phyloP scores from a whole-genome alignment of 164 flowering plant species.

The Pachysandra terminalis region DNA sequence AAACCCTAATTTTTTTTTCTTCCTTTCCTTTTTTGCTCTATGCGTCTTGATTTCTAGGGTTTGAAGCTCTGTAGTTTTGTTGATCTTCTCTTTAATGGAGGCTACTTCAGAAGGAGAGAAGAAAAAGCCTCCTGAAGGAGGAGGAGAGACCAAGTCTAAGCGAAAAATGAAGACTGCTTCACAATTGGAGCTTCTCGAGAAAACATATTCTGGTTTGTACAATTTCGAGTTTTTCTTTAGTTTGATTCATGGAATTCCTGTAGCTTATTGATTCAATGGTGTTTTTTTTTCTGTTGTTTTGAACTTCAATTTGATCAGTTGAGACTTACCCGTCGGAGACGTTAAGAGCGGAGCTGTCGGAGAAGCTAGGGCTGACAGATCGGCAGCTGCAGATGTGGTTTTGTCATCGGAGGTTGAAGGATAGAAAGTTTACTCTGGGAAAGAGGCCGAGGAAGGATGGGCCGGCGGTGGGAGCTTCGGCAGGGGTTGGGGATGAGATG shows the following conservation, averaged over 20 bases:
- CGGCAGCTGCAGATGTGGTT: constrained; percentile 79
- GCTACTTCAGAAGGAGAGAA: constrained; percentile 44
- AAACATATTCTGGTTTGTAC: constrained; percentile 47
- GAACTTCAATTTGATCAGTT: constrained; percentile 27
- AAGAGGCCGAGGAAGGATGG: constrained; percentile 6
- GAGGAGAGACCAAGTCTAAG: constrained; percentile 43
- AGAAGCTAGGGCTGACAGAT: constrained; percentile 47
- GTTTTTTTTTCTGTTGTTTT: constrained; percentile 4
- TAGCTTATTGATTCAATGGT: constrained; percentile 9
- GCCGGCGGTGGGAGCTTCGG: neutral
- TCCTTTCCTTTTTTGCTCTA: neutral
- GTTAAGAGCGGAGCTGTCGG: constrained; percentile 46
- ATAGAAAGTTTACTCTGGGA: constrained; percentile 36
- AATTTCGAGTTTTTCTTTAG: constrained; percentile 1
- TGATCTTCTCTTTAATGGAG: constrained; percentile 35
- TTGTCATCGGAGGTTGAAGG: constrained; percentile 67
- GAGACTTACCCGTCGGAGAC: constrained; percentile 63
- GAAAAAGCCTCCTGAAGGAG: constrained; percentile 22
- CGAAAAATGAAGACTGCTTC: constrained; percentile 76
- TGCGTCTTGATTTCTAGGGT: neutral
- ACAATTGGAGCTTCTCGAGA: constrained; percentile 61
- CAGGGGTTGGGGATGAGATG: neutral
- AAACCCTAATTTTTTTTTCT: neutral
- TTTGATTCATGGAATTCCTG: neutral
- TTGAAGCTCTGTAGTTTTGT: neutral